Percentiles rank a stretch among this genome's conserved stretches.
Evolutionary conservation across 1,284 basidiomycete species (phyloP).

Genomic region (Trametes versicolor): DNA sequence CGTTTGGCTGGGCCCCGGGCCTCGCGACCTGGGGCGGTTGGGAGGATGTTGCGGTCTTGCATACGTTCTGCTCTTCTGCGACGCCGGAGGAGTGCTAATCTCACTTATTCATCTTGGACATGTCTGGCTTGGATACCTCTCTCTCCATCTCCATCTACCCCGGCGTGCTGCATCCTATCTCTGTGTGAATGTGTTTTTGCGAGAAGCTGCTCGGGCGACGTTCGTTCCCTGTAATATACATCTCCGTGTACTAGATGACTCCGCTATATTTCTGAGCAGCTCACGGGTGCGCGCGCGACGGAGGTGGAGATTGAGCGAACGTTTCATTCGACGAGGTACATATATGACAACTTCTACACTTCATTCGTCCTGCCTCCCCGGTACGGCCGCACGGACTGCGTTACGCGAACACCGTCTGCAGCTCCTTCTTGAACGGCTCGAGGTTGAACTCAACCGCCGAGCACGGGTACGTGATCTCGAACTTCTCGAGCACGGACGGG

Average conservation of each 20-base stretch:
- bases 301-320: background rate
- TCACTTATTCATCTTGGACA: slow-evolving; percentile 20
- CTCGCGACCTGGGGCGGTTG: slow-evolving; percentile 3
- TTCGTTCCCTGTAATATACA: slow-evolving; percentile 23
- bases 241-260: slow-evolving; percentile 19
- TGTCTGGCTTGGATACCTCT: slow-evolving; percentile 17
- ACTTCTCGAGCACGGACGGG: slow-evolving; percentile 90
- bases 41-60: slow-evolving; percentile 11
- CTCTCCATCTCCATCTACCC: background rate
- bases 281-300: background rate
- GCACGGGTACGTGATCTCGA: slow-evolving; percentile 96
- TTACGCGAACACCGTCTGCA: slow-evolving; percentile 40
- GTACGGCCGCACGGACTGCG: background rate
- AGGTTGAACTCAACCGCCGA: slow-evolving; percentile 95
- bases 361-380: background rate
- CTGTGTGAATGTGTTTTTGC: background rate
- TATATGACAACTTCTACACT: slow-evolving; percentile 22
- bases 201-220: slow-evolving; percentile 14
- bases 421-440: slow-evolving; percentile 87
- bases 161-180: slow-evolving; percentile 14
- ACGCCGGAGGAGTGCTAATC: slow-evolving; percentile 25
- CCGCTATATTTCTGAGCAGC: slow-evolving; percentile 1
- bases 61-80: slow-evolving; percentile 23
- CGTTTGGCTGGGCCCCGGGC: background rate
- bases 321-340: slow-evolving; percentile 23